These are phyloP conservation scores for Dryas alaskensis DNA, from an alignment of 306 rosid species.

Conservation along the genomic window DNA sequence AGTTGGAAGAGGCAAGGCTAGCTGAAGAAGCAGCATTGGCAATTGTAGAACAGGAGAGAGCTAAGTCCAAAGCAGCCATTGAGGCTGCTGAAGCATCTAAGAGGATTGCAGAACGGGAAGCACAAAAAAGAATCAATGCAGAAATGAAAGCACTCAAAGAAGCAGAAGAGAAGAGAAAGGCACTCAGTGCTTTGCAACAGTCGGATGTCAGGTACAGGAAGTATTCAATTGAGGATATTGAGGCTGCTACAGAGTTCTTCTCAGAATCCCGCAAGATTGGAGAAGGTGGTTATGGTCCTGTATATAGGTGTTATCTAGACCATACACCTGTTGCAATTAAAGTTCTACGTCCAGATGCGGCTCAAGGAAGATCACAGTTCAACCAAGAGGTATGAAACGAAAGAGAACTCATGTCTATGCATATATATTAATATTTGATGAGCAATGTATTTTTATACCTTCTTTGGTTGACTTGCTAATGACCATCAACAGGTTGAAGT, in stretches of 20 bases:
- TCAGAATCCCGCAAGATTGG: conserved; percentile 71
- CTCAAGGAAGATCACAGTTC: conserved; percentile 89
- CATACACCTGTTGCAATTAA: conserved; percentile 86
- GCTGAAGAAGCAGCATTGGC: conserved; percentile 87
- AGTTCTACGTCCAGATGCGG: conserved; percentile 94
- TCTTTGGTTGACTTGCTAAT: conserved; percentile 21
- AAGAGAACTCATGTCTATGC: no score
- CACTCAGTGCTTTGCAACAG: conserved; percentile 45
- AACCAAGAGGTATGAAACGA: conserved; percentile 64
- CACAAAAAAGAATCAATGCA: conserved; percentile 71
- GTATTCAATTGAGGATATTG: conserved; percentile 81
- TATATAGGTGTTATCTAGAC: conserved; percentile 65
- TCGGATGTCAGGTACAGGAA: conserved; percentile 65
- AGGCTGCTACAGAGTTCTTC: conserved; percentile 71
- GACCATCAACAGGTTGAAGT: conserved; percentile 67
- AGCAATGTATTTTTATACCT: not conserved
- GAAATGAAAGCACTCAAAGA: conserved; percentile 77
- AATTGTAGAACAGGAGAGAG: conserved; percentile 71
- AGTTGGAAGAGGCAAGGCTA: conserved; percentile 65
- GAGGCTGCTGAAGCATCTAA: conserved; percentile 90
- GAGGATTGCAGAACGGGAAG: conserved; percentile 82
- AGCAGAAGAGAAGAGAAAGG: conserved; percentile 64
- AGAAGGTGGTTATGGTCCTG: conserved; percentile 98
- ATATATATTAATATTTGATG: not conserved
- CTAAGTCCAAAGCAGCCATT: conserved; percentile 78